Percentiles rank a stretch among this genome's conserved stretches.
Conservation (phyloP, 2,329 filamentous ascomycete species). For the Daldinia eschscholtzii region DNA sequence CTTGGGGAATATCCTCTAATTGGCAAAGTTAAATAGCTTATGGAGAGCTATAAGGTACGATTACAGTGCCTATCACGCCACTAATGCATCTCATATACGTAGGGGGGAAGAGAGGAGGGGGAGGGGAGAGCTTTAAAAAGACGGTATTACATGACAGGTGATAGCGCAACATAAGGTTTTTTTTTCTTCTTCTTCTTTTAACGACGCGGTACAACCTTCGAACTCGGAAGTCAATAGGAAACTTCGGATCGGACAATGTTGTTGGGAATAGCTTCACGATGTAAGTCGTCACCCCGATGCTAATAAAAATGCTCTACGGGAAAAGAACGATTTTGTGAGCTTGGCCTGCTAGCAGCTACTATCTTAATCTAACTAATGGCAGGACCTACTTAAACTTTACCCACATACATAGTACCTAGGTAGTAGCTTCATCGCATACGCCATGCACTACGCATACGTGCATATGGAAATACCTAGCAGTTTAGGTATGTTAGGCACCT, state of each 20-base stretch:
- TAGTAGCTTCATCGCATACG: not conserved
- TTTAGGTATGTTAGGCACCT: not conserved
- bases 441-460: not conserved
- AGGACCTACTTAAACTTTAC: not conserved
- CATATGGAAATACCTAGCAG: not conserved
- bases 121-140: constrained; percentile 21
- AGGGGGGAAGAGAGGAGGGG: not conserved
- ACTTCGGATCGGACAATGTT: constrained; percentile 6
- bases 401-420: not conserved
- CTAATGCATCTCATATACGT: constrained; percentile 36
- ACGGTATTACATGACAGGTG: constrained; percentile 33
- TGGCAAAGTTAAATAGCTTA: constrained; percentile 28
- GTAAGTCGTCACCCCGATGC: too few relatives aligned
- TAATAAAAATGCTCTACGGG: not conserved
- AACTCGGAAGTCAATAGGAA: constrained; percentile 1
- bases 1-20: constrained; percentile 34
- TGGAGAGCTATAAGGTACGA: constrained; percentile 36
- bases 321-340: not conserved
- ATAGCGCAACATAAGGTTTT: constrained; percentile 1
- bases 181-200: not conserved
- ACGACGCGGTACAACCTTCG: constrained; percentile 5
- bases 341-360: not conserved
- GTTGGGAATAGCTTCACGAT: constrained; percentile 40
- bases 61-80: constrained; percentile 38
- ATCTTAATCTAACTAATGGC: constrained; percentile 1